Base-by-base conservation (phyloP, 2,329 filamentous ascomycete species). In the Xylariaceae sp. region DNA sequence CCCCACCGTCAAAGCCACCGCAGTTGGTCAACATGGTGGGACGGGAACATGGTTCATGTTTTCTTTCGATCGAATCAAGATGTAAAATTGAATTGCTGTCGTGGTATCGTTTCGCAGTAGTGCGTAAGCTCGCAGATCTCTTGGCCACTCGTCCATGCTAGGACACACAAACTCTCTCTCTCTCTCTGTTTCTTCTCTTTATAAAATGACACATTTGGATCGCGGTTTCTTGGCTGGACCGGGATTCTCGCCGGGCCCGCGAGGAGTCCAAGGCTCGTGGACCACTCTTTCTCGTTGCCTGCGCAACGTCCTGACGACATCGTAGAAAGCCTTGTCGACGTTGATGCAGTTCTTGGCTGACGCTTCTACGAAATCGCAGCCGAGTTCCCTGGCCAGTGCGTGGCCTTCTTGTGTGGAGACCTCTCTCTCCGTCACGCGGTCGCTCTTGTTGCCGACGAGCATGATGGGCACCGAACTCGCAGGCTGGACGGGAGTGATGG, bases 291-390 rank as follows among this genome's bases (percentile, higher is more conserved):
- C 81, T 55, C 87, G 76, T 65, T 95, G 88, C 54, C 85, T 80
- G 53, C 92, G 82, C 50, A 98, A 71, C 62, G 92, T 86, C 52
- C 92, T 74, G 38, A 97, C 92, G 6, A 98, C 92, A 59, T 98
- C 92, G 66, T 95, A 97, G 60, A 98, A 97, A 21, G 88, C 90
- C 72, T 94, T 97, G 65, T 95, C 92, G 38, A 96, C 90, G 57
- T 97, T 96, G 71, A 96, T 88, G 68, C 89, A 95, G 62, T 95
- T 96, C 70, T 96, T 96, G 24, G 90, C 90, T 5, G 89, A 96
- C 2, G 90, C 89, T 65, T 97, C 90, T 53, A 96, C 88, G 55
- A 97, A 97, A 54, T 96, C 89, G 67, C 92, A 97, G 47, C 88
- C 88, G 27, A 98, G 71, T 57, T 96, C 88, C 56, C 89, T 85